Conservation (phyloP, 148 eudicot genomes). For the Chenopodium album region DNA sequence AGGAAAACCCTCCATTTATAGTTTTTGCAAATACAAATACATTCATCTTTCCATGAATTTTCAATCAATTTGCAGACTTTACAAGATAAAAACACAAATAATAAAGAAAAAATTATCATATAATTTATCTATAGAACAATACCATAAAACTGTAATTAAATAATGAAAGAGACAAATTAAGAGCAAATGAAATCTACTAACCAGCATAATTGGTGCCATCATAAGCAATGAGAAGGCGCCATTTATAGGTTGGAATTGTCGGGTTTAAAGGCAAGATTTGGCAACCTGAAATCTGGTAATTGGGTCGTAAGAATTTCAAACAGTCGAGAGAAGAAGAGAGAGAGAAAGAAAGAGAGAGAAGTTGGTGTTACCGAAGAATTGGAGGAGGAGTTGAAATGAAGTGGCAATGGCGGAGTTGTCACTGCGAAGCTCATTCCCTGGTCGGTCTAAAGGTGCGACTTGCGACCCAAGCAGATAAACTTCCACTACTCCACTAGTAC, state of each 20-base stretch:
- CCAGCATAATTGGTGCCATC: conserved; percentile 46
- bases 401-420: conserved; percentile 12
- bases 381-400: conserved; percentile 6
- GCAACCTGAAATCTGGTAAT: conserved; percentile 19
- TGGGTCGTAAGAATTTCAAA: neutral
- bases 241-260: conserved; percentile 36
- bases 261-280: conserved; percentile 17
- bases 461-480: neutral
- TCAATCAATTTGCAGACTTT: neutral
- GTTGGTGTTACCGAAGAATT: conserved; percentile 14
- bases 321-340: neutral
- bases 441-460: neutral
- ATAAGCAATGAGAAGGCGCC: conserved; percentile 58
- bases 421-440: conserved; percentile 25
- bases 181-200: conserved; percentile 1
- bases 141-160: no score
- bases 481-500: neutral
- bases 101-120: neutral
- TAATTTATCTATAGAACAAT: no score
- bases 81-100: neutral
- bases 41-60: neutral
- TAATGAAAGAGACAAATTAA: neutral
- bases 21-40: neutral
- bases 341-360: conserved; percentile 4
- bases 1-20: no score